phyloP scores from a whole-genome alignment of 805 yeast species.

The Diddensiella caesifluorescens region DNA sequence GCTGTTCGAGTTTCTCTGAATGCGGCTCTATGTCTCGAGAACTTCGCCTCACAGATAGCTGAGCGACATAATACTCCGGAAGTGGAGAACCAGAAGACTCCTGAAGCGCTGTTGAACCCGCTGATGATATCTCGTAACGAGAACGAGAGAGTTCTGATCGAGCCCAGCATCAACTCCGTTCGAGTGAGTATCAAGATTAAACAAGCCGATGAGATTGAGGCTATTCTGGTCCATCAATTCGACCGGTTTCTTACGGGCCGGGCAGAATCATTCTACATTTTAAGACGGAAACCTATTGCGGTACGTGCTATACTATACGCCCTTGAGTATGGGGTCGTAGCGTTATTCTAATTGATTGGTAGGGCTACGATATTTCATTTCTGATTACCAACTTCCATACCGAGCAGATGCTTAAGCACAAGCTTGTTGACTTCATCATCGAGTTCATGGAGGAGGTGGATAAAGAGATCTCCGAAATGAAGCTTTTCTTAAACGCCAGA shows the following conservation, averaged over 20 bases:
- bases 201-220: constrained; percentile 97
- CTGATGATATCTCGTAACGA: constrained; percentile 90
- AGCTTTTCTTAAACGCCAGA: constrained; percentile 90
- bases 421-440: constrained; percentile 91
- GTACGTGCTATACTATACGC: constrained; percentile 8
- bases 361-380: constrained; percentile 88
- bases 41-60: constrained; percentile 90
- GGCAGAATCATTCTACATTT: constrained; percentile 88
- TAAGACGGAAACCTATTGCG: constrained; percentile 84
- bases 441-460: constrained; percentile 99
- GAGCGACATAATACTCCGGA: constrained; percentile 98
- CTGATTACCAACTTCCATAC: constrained; percentile 91
- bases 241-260: constrained; percentile 90
- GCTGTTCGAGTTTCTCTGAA: constrained; percentile 92
- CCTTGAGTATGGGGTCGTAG: not conserved
- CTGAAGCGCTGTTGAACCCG: constrained; percentile 81
- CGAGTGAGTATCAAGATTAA: constrained; percentile 88
- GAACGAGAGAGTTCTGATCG: constrained; percentile 86
- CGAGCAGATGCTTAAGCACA: constrained; percentile 90
- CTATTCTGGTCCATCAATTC: constrained; percentile 88
- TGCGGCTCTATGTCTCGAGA: constrained; percentile 87
- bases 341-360: not conserved
- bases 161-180: constrained; percentile 88
- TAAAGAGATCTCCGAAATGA: constrained; percentile 97
- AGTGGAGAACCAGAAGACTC: constrained; percentile 78